These are phyloP conservation scores for Lyophyllum decastes DNA, from an alignment of 768 basidiomycete species.

Conservation along the genomic window DNA sequence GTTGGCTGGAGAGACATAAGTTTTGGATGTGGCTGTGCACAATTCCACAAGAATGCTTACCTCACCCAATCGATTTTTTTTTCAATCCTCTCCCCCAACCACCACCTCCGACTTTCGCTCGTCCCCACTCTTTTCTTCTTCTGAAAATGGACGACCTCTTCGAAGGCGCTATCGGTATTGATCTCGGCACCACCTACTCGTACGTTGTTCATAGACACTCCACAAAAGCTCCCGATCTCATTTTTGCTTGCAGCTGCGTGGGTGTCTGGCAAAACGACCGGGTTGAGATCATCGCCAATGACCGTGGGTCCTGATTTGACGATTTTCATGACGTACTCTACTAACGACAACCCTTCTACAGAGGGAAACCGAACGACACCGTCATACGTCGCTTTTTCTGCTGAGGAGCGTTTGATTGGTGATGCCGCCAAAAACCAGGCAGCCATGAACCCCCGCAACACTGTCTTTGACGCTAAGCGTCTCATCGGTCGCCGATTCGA, in stretches of 20 bases:
- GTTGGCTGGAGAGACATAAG: slow-evolving; percentile 39
- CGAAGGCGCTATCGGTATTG: slow-evolving; percentile 96
- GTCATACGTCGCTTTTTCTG: slow-evolving; percentile 98
- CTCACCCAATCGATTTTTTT: slow-evolving; percentile 56
- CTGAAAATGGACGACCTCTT: slow-evolving; percentile 85
- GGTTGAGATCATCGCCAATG: slow-evolving; percentile 98
- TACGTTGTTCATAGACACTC: slow-evolving; percentile 37
- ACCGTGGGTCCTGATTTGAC: slow-evolving; percentile 60
- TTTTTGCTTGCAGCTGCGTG: slow-evolving; percentile 71
- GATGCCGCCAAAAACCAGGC: slow-evolving; percentile 99
- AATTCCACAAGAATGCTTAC: slow-evolving; percentile 50
- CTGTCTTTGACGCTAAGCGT: slow-evolving; percentile 99
- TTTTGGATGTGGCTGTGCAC: slow-evolving; percentile 45
- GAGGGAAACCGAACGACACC: slow-evolving; percentile 99
- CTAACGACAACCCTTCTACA: slow-evolving; percentile 27
- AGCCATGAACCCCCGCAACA: slow-evolving; percentile 99
- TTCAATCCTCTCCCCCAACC: slow-evolving; percentile 38
- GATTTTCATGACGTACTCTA: background rate
- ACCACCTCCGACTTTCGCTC: slow-evolving; percentile 33
- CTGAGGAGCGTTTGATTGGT: slow-evolving; percentile 95
- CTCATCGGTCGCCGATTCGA: slow-evolving; percentile 97
- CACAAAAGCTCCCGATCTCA: slow-evolving; percentile 7
- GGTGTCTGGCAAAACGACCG: slow-evolving; percentile 99
- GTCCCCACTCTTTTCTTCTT: slow-evolving; percentile 27
- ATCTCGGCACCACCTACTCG: slow-evolving; percentile 98